phyloP scores from a whole-genome alignment of 208 protist genomes.

The Leishmania aethiopica region DNA sequence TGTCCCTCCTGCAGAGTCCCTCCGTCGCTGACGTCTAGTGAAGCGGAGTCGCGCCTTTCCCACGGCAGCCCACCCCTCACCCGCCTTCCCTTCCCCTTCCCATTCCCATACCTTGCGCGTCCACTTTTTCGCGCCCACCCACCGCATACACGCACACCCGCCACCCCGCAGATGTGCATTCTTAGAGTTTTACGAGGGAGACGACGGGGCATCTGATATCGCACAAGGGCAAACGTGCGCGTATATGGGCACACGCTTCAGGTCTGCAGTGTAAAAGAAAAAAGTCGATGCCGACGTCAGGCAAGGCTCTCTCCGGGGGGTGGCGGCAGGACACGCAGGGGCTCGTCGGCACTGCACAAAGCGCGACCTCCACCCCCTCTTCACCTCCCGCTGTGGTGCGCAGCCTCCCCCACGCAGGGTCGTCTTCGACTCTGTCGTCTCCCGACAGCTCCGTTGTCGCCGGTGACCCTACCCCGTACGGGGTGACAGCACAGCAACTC shows the following conservation, averaged over 20 bases:
- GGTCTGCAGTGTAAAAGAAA: neutral
- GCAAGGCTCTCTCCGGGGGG: neutral
- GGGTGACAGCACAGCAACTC: conserved; percentile 27
- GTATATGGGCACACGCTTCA: neutral
- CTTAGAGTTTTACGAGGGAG: neutral
- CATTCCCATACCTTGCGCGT: neutral
- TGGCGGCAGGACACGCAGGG: conserved; percentile 14
- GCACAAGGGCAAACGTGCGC: neutral
- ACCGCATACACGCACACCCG: neutral
- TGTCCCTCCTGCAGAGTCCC: neutral
- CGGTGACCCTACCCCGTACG: conserved; percentile 15
- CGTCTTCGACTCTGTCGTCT: neutral
- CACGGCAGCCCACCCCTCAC: neutral
- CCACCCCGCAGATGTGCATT: neutral
- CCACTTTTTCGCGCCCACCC: neutral
- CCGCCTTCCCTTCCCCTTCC: neutral
- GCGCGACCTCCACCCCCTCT: neutral
- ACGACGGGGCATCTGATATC: neutral
- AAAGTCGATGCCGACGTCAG: conserved; percentile 1
- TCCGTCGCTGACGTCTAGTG: neutral
- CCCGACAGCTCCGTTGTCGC: neutral
- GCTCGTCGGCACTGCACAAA: neutral
- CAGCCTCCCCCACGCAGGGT: neutral
- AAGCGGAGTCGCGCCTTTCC: neutral
- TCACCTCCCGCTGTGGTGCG: neutral